Base-by-base conservation (phyloP, 352 stramenopile genomes). In the Phytophthora rubi region DNA sequence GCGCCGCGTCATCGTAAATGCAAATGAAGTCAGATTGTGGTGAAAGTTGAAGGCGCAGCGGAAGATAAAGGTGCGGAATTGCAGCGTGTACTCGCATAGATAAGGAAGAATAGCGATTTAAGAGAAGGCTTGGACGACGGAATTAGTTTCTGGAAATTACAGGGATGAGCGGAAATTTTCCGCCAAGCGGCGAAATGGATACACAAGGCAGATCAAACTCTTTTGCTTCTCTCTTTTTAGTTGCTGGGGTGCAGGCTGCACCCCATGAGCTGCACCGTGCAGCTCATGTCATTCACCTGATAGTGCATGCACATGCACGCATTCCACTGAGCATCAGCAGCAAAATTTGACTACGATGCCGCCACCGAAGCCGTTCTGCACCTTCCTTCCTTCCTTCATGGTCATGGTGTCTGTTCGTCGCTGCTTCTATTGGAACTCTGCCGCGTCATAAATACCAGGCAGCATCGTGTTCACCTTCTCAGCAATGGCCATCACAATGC, bases 391-490 rank as follows among this genome's bases (percentile, higher is more conserved):
- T 39, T 30, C 28, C 4, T 30, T 30, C 28, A 4, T 42, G 35
- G 35, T 42, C 10, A 12, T 9, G 42, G 4, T 21, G 42, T 12
- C n/a, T 49, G 42, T 4, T 37, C 60, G 10, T 26, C 47, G 56
- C 26, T 69, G 62, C 48, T 79, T 30, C 76, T 98, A 97, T 65
- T 98, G 90, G 82, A 98, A 99, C 51, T 97, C 86, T 65, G 83
- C 84, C 37, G 93, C 81, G 82, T 99, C 95, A 86, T 99, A 99
- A 82, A 99, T 98, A 82, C 96, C 96, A 73, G 93, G 94, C 59
- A 99, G 90, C 82, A 98, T 97, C 47, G 93, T 98, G 86, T 98
- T 98, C 53, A 98, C 89, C 81, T 99, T 99, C 79, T 99, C 96
- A 7, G 97, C 97, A 75, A 99, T 97, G 12, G 94, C 94, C 81